These are phyloP conservation scores for Xylaria curta DNA, from an alignment of 495 filamentous ascomycete species.

Conservation along the genomic window DNA sequence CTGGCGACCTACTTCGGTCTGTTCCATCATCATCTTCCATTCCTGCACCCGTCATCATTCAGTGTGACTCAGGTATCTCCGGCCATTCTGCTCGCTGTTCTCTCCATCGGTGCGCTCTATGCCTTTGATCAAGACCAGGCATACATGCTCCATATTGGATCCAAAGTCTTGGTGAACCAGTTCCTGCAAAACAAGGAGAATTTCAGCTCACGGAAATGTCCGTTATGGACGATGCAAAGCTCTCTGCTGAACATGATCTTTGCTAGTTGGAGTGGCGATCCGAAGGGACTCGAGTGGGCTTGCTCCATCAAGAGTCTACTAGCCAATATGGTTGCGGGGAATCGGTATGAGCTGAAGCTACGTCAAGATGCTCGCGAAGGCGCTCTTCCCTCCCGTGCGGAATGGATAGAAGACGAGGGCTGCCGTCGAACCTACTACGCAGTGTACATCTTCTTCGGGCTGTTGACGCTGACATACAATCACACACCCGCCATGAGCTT, in stretches of 20 bases:
- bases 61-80: slow-evolving; percentile 76
- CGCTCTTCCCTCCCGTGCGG: slow-evolving; percentile 74
- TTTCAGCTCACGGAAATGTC: slow-evolving; percentile 98
- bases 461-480: slow-evolving; percentile 95
- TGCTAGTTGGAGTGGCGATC: slow-evolving; percentile 98
- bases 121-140: slow-evolving; percentile 96
- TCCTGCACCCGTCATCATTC: slow-evolving; percentile 94
- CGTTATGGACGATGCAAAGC: slow-evolving; percentile 96
- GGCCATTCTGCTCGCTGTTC: slow-evolving; percentile 83
- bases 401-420: slow-evolving; percentile 97
- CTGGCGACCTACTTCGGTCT: slow-evolving; percentile 94
- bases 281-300: slow-evolving; percentile 97
- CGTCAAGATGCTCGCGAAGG: slow-evolving; percentile 88
- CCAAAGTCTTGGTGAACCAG: slow-evolving; percentile 94
- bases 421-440: slow-evolving; percentile 97
- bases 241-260: slow-evolving; percentile 98
- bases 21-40: slow-evolving; percentile 96
- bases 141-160: slow-evolving; percentile 95
- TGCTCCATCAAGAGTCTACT: slow-evolving; percentile 98
- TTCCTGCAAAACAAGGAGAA: slow-evolving; percentile 98
- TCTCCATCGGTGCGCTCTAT: slow-evolving; percentile 96
- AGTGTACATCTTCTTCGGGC: slow-evolving; percentile 99
- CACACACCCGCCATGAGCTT: slow-evolving; percentile 96
- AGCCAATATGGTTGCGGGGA: slow-evolving; percentile 98
- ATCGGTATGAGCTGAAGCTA: slow-evolving; percentile 93